phyloP scores from a whole-genome alignment of 306 rosid genomes.

The Ormosia emarginata region DNA sequence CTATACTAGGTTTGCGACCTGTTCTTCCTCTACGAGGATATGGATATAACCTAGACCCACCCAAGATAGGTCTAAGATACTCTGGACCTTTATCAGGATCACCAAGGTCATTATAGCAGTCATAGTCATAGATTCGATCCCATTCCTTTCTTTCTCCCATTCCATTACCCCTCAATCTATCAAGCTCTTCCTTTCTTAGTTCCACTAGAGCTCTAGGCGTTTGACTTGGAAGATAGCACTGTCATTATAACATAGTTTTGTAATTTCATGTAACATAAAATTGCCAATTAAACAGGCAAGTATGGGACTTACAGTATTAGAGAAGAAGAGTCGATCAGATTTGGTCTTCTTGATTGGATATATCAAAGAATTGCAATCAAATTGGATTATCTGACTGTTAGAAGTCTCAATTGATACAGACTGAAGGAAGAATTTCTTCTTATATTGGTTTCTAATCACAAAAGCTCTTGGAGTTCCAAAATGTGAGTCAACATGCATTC shows the following conservation, averaged over 20 bases:
- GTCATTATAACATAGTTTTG: background rate
- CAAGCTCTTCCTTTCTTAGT: conserved; percentile 57
- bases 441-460: conserved; percentile 37
- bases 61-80: conserved; percentile 42
- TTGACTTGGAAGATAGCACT: conserved; percentile 59
- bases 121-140: conserved; percentile 67
- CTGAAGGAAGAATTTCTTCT: conserved; percentile 49
- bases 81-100: conserved; percentile 45
- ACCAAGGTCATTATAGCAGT: conserved; percentile 54
- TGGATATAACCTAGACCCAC: conserved; percentile 46
- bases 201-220: conserved; percentile 52
- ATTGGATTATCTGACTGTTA: conserved; percentile 39
- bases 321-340: conserved; percentile 52
- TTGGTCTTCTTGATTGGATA: conserved; percentile 44
- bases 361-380: conserved; percentile 67
- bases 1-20: conserved; percentile 27
- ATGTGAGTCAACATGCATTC: conserved; percentile 35
- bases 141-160: conserved; percentile 61
- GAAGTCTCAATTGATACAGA: conserved; percentile 38
- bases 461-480: conserved; percentile 75
- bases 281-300: background rate
- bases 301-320: conserved; percentile 51
- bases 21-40: conserved; percentile 77
- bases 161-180: conserved; percentile 51
- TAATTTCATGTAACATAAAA: background rate